These are phyloP conservation scores for Mortierella claussenii DNA, from an alignment of 192 early-diverging fungal genomes.

Conservation along the genomic window DNA sequence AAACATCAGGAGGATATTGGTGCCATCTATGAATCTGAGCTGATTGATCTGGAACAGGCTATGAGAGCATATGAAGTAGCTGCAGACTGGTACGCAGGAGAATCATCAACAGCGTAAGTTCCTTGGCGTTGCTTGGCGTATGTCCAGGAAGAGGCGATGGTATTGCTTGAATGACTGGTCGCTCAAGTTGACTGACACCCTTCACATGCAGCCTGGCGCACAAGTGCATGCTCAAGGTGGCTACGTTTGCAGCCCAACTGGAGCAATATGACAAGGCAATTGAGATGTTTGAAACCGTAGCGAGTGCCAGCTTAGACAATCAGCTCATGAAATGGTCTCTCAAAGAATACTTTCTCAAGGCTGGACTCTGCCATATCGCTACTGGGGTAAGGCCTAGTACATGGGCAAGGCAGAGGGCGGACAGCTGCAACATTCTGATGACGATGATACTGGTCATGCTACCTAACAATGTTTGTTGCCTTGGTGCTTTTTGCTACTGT, in stretches of 20 bases:
- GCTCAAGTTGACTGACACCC: too few species aligned
- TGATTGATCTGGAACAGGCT: slow-evolving; percentile 81
- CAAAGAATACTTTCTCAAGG: slow-evolving; percentile 97
- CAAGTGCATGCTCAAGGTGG: slow-evolving; percentile 92
- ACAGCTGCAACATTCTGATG: too few species aligned
- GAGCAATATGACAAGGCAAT: slow-evolving; percentile 91
- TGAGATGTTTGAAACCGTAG: slow-evolving; percentile 90
- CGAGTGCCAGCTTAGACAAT: slow-evolving; percentile 85
- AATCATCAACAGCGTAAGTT: slow-evolving; percentile 89
- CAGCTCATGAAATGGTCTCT: slow-evolving; percentile 95
- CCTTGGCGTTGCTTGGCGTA: too few species aligned
- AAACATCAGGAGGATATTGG: slow-evolving; percentile 95
- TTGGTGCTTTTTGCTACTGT: too few species aligned
- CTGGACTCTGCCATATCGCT: slow-evolving; percentile 90
- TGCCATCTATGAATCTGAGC: slow-evolving; percentile 87
- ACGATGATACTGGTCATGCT: too few species aligned
- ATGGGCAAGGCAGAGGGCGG: too few species aligned
- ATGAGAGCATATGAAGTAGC: slow-evolving; percentile 91
- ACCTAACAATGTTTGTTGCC: too few species aligned
- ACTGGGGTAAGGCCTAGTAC: slow-evolving; percentile 63
- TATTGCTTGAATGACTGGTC: too few species aligned
- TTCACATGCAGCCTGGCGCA: slow-evolving; percentile 82
- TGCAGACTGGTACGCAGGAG: slow-evolving; percentile 92
- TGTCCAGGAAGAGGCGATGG: too few species aligned
- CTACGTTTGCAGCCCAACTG: slow-evolving; percentile 87